A percentile compares a stretch with the other conserved stretches of the same genome.
Evolutionary conservation across 495 filamentous ascomycete species (phyloP).

Genomic region (Massariosphaeria phaeospora): DNA sequence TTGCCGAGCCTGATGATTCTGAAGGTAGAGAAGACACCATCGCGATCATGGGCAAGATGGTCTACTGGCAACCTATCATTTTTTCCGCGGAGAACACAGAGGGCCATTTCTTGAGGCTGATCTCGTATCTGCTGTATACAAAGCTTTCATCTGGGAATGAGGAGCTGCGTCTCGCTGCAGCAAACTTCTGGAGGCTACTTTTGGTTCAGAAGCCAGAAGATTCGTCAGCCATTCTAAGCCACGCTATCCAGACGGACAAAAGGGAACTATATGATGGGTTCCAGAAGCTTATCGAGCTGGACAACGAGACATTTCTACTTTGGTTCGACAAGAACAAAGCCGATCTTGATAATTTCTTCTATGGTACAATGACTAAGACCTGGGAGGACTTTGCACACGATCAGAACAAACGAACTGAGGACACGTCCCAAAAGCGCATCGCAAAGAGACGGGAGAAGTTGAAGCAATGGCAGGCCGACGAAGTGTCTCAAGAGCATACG

Average conservation of each 20-base stretch:
- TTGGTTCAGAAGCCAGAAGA: conserved; percentile 92
- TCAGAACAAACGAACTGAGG: conserved; percentile 72
- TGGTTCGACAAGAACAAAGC: conserved; percentile 85
- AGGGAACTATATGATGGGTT: conserved; percentile 71
- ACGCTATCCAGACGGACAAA: conserved; percentile 64
- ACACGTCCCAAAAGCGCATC: conserved; percentile 62
- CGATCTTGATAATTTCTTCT: conserved; percentile 75
- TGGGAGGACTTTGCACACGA: conserved; percentile 81
- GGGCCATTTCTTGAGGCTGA: conserved; percentile 67
- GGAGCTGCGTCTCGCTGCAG: conserved; percentile 68
- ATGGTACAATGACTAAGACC: conserved; percentile 64
- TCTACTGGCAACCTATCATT: conserved; percentile 92
- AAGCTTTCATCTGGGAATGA: conserved; percentile 64
- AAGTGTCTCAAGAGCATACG: conserved; percentile 61
- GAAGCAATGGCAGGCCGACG: conserved; percentile 67
- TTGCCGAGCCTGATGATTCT: conserved; percentile 74
- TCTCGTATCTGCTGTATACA: conserved; percentile 86
- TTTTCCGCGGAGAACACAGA: conserved; percentile 71
- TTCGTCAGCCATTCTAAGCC: conserved; percentile 62
- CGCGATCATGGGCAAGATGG: conserved; percentile 70
- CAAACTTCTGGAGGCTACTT: conserved; percentile 81
- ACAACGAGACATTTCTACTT: conserved; percentile 75
- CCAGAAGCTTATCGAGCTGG: conserved; percentile 74
- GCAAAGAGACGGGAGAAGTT: conserved; percentile 75
- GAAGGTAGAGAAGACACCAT: conserved; percentile 56